Evolutionary conservation across 2,329 filamentous ascomycete genomes (phyloP).

Genomic region (Bipolaris gigantea): DNA sequence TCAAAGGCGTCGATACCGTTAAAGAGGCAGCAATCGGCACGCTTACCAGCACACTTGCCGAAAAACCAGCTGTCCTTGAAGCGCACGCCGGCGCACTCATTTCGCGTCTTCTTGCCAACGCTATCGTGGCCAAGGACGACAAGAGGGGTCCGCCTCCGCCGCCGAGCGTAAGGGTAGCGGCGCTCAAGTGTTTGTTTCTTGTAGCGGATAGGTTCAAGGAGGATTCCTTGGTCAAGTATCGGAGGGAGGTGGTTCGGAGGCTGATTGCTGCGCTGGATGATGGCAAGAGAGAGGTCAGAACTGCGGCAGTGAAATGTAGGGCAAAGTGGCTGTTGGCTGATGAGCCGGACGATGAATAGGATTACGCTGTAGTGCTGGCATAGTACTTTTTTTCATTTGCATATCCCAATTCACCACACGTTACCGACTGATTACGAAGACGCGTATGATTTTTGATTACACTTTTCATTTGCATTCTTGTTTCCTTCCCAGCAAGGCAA

Average conservation of each 20-base stretch:
- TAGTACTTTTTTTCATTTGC: not conserved
- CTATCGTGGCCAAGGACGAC: slow-evolving; percentile 21
- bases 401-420: slow-evolving; percentile 1
- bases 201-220: slow-evolving; percentile 53
- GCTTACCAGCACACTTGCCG: slow-evolving; percentile 59
- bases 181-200: slow-evolving; percentile 53
- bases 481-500: not conserved
- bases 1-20: slow-evolving; percentile 55
- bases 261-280: slow-evolving; percentile 63
- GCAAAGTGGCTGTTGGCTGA: slow-evolving; percentile 63
- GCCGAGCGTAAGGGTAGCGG: slow-evolving; percentile 51
- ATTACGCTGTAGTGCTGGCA: not conserved
- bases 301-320: slow-evolving; percentile 63
- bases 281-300: slow-evolving; percentile 62
- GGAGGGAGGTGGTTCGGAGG: slow-evolving; percentile 59
- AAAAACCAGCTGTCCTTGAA: slow-evolving; percentile 57
- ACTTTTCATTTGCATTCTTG: not conserved
- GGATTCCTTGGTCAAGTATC: slow-evolving; percentile 59
- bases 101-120: slow-evolving; percentile 56
- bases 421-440: slow-evolving; percentile 2
- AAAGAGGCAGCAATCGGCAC: slow-evolving; percentile 64
- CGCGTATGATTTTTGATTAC: not conserved
- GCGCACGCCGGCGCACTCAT: slow-evolving; percentile 62
- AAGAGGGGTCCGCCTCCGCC: slow-evolving; percentile 22
- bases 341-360: slow-evolving; percentile 56